Percentiles rank a stretch among this genome's conserved stretches.
Conservation (phyloP, 441 rosid genomes). For the Raphanus hybrid region DNA sequence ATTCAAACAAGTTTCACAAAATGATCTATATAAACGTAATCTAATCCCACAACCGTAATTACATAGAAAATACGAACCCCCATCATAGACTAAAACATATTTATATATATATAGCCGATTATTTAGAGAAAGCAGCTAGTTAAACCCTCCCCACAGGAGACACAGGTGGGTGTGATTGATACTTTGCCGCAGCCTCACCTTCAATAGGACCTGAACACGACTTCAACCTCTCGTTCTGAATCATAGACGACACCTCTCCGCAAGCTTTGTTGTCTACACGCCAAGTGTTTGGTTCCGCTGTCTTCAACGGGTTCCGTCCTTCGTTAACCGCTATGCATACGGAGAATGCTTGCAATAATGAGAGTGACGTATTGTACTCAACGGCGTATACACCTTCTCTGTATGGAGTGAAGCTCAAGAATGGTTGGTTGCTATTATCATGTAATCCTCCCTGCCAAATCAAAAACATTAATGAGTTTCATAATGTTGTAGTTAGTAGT, state of each 20-base stretch:
- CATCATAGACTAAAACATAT: slow-evolving; percentile 2
- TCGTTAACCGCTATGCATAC: slow-evolving; percentile 79
- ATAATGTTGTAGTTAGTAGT: no score
- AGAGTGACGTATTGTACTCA: slow-evolving; percentile 74
- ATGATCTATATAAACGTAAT: slow-evolving; percentile 34
- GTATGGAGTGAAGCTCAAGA: slow-evolving; percentile 69
- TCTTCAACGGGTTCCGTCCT: slow-evolving; percentile 47
- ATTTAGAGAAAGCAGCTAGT: slow-evolving; percentile 43
- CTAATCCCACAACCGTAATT: slow-evolving; percentile 40
- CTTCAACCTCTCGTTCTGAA: slow-evolving; percentile 40
- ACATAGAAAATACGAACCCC: slow-evolving; percentile 32
- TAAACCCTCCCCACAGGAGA: slow-evolving; percentile 79
- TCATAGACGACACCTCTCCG: slow-evolving; percentile 41
- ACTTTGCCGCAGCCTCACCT: slow-evolving; percentile 59
- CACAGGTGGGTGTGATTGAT: slow-evolving; percentile 64
- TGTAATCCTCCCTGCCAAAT: slow-evolving; percentile 60
- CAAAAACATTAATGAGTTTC: slow-evolving; percentile 12
- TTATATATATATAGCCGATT: slow-evolving; percentile 23
- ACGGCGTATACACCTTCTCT: slow-evolving; percentile 81
- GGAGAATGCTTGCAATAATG: slow-evolving; percentile 84
- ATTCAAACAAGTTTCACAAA: slow-evolving; percentile 35
- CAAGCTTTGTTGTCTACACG: slow-evolving; percentile 44
- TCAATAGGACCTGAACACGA: slow-evolving; percentile 44
- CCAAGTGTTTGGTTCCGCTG: slow-evolving; percentile 23
- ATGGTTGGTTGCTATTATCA: slow-evolving; percentile 51